Base-by-base conservation (phyloP, 1,284 basidiomycete species). In the Caloboletus inedulis region DNA sequence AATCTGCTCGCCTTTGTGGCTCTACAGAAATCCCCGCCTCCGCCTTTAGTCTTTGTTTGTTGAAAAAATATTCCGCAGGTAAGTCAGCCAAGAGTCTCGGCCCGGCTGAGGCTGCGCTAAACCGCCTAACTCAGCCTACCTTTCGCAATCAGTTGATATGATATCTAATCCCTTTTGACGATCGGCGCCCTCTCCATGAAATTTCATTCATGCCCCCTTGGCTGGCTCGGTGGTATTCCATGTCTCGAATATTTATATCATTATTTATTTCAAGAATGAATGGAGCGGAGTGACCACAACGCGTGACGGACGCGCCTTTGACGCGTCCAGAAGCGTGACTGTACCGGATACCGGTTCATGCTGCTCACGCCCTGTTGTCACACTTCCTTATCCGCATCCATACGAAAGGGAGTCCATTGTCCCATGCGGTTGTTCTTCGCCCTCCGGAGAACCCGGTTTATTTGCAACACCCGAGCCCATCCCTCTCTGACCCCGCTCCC, bases 251-350 rank as follows among this genome's bases (percentile, higher is more conserved):
- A 34, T 27, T 47, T 47, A 14, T 51, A 40, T 27, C 54, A 16
- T 52, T 45, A 49, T 59, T 49, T 40, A n/a, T n/a, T n/a, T n/a
- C 52, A 18, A 51, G 42, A 60, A 45, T 56, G 55, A 59, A 59
- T 62, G 37, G 36, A 47, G 59, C 42, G 48, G 36, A 40, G 52
- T 52, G 52, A 61, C 57, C 23, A n/a, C 44, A 59, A 54, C 62
- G 62, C 61, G 50, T 65, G 62, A 62, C 60, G 47, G 51, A 64
- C 62, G 62, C 58, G 62, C 58, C 59, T 55, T 58, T 59, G 60
- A 51, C 60, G 58, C 62, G n/a, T n/a, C n/a, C n/a, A n/a, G n/a
- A n/a, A n/a, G n/a, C n/a, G n/a, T n/a, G n/a, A n/a, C n/a, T 25
- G 3, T 49, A 56, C 56, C 48, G 43, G 6, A 57, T 49, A 34